A percentile compares a stretch with the other conserved stretches of the same genome.
phyloP scores from a whole-genome alignment of 2,329 filamentous ascomycete species.

The Paecilomyces formosus region DNA sequence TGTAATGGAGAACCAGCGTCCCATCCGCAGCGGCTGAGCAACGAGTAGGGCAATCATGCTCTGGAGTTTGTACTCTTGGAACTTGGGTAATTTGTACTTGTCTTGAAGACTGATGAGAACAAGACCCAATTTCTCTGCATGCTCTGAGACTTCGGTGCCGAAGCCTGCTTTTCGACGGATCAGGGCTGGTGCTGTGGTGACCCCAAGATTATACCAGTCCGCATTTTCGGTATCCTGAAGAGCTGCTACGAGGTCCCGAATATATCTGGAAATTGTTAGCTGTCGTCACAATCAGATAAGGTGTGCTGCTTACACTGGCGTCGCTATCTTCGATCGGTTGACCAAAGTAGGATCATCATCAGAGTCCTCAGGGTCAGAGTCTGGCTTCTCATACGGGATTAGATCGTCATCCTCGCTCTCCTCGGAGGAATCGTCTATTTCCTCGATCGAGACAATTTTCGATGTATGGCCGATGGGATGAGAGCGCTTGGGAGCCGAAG shows the following conservation, averaged over 20 bases:
- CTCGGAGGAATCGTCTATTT: conserved; percentile 53
- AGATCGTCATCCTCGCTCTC: conserved; percentile 60
- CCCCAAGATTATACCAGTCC: conserved; percentile 72
- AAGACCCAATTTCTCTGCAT: conserved; percentile 71
- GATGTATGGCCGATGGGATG: conserved; percentile 13
- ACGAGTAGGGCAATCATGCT: conserved; percentile 75
- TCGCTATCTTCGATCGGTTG: conserved; percentile 69
- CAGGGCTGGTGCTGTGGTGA: conserved; percentile 67
- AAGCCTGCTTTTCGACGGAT: conserved; percentile 85
- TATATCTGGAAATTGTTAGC: conserved; percentile 48
- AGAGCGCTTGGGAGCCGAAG: conserved; percentile 1
- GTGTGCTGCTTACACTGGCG: conserved; percentile 58
- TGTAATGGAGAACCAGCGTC: conserved; percentile 71
- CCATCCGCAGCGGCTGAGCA: conserved; percentile 68
- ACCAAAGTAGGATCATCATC: conserved; percentile 88
- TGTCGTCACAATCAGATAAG: neutral
- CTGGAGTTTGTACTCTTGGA: conserved; percentile 67
- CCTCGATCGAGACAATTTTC: conserved; percentile 53
- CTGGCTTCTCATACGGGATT: conserved; percentile 72
- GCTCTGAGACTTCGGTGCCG: conserved; percentile 78
- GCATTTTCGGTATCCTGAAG: conserved; percentile 76
- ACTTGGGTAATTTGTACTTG: conserved; percentile 72
- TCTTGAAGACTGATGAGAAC: conserved; percentile 75
- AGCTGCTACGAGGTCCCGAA: conserved; percentile 73
- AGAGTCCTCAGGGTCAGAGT: conserved; percentile 82